phyloP scores from a whole-genome alignment of 1,139 yeast genomes.

The Saccharomycopsis phalli region DNA sequence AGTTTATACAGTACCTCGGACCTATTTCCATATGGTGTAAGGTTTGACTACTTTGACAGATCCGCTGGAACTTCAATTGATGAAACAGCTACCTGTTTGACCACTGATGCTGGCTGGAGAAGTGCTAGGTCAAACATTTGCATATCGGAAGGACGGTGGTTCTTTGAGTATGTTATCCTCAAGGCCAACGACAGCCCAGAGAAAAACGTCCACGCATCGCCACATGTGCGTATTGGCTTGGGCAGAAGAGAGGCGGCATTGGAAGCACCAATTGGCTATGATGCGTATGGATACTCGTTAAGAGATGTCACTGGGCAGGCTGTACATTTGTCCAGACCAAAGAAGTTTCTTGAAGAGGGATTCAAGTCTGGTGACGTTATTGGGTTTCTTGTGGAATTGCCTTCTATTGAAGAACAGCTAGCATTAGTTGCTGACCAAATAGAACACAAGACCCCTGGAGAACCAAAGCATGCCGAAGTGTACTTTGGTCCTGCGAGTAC shows the following conservation, averaged over 20 bases:
- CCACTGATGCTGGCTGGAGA: constrained; percentile 70
- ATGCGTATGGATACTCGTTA: constrained; percentile 87
- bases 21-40: constrained; percentile 52
- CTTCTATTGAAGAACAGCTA: constrained; percentile 39
- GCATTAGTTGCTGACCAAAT: constrained; percentile 30
- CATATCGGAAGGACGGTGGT: constrained; percentile 71
- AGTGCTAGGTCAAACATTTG: constrained; percentile 70
- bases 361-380: constrained; percentile 72
- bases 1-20: constrained; percentile 70
- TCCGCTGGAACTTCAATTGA: constrained; percentile 50
- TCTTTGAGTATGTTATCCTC: constrained; percentile 61
- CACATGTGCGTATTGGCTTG: constrained; percentile 75
- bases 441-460: constrained; percentile 25
- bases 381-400: constrained; percentile 72
- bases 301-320: constrained; percentile 77
- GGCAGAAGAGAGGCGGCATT: constrained; percentile 79
- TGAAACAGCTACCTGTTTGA: constrained; percentile 35
- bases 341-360: constrained; percentile 36
- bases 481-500: constrained; percentile 16
- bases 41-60: constrained; percentile 66
- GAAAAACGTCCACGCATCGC: constrained; percentile 23
- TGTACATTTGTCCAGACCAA: constrained; percentile 66
- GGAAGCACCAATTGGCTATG: constrained; percentile 95
- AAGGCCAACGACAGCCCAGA: constrained; percentile 33
- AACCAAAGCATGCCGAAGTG: constrained; percentile 22